Evolutionary conservation across 192 early-diverging fungal genomes (phyloP).

Genomic region (Linnemannia exigua): DNA sequence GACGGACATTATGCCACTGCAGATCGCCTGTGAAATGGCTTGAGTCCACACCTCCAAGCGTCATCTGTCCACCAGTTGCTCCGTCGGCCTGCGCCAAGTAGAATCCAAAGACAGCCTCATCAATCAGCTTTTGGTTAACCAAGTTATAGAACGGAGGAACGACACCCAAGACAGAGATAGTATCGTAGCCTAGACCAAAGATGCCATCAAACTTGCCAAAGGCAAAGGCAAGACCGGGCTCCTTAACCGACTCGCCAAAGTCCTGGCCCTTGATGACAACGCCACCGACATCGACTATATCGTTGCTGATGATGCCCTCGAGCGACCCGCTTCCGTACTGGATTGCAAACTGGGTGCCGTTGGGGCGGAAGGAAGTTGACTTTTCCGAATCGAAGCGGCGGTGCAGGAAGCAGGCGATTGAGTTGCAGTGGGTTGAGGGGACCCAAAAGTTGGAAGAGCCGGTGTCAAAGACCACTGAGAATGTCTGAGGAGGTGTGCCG

Average conservation of each 20-base stretch:
- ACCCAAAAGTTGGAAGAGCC: constrained; percentile 98
- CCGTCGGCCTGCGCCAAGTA: constrained; percentile 84
- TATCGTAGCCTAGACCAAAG: constrained; percentile 91
- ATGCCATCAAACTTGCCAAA: constrained; percentile 98
- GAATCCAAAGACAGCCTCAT: constrained; percentile 92
- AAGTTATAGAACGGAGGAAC: constrained; percentile 97
- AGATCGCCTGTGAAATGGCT: constrained; percentile 80
- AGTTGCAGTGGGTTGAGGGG: constrained; percentile 92
- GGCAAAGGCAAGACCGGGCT: constrained; percentile 96
- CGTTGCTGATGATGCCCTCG: constrained; percentile 93
- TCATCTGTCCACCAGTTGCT: constrained; percentile 85
- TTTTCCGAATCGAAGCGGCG: constrained; percentile 86
- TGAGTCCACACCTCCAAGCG: constrained; percentile 88
- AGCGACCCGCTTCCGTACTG: constrained; percentile 94
- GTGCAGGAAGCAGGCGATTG: constrained; percentile 98
- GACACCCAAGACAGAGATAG: constrained; percentile 88
- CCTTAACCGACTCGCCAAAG: constrained; percentile 97
- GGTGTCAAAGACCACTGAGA: constrained; percentile 95
- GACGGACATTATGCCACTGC: constrained; percentile 86
- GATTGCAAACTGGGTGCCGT: constrained; percentile 97
- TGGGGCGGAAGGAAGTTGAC: constrained; percentile 84
- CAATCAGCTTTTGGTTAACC: constrained; percentile 84
- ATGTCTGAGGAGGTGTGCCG: constrained; percentile 91
- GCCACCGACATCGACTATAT: constrained; percentile 75
- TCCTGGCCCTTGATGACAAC: constrained; percentile 77